Conservation (phyloP, 768 basidiomycete species). For the Xerocomellus chrysenteron region DNA sequence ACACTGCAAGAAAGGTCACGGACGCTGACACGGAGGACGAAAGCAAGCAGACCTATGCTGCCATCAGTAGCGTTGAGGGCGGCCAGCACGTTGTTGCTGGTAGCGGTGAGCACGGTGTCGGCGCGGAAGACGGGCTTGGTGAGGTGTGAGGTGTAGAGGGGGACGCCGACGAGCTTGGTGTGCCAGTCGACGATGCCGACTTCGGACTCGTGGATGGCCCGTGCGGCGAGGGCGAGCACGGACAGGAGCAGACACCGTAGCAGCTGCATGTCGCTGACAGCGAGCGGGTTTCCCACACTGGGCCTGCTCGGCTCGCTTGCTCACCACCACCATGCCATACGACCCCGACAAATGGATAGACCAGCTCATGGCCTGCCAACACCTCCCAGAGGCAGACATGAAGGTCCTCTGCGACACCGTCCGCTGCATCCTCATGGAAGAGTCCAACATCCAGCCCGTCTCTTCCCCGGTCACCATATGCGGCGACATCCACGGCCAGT, state of each 20-base stretch:
- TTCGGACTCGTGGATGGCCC: constrained; percentile 68
- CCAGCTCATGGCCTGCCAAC: constrained; percentile 81
- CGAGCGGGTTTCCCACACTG: constrained; percentile 15
- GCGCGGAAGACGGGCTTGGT: constrained; percentile 63
- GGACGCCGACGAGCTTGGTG: constrained; percentile 71
- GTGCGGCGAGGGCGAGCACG: constrained; percentile 25
- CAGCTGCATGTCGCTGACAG: constrained; percentile 16
- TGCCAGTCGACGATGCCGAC: constrained; percentile 90
- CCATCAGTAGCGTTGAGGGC: constrained; percentile 69
- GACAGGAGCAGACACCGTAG: constrained; percentile 19
- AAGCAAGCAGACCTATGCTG: constrained; percentile 52
- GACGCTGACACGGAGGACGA: constrained; percentile 4
- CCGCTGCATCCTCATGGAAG: constrained; percentile 86
- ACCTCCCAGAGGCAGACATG: constrained; percentile 90
- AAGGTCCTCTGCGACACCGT: constrained; percentile 90
- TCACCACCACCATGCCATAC: constrained; percentile 32
- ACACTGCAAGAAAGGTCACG: constrained; percentile 45
- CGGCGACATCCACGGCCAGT: constrained; percentile 97
- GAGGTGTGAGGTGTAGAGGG: constrained; percentile 47
- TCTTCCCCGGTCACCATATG: constrained; percentile 93
- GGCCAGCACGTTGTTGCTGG: constrained; percentile 74
- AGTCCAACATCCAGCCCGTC: constrained; percentile 97
- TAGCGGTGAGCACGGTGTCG: constrained; percentile 63
- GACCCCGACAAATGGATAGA: constrained; percentile 83
- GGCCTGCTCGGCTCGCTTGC: not conserved